Percentiles rank a stretch among this genome's conserved stretches.
These are phyloP conservation scores for Rostrohypoxylon terebratum DNA, from an alignment of 495 filamentous ascomycete genomes.

Conservation along the genomic window DNA sequence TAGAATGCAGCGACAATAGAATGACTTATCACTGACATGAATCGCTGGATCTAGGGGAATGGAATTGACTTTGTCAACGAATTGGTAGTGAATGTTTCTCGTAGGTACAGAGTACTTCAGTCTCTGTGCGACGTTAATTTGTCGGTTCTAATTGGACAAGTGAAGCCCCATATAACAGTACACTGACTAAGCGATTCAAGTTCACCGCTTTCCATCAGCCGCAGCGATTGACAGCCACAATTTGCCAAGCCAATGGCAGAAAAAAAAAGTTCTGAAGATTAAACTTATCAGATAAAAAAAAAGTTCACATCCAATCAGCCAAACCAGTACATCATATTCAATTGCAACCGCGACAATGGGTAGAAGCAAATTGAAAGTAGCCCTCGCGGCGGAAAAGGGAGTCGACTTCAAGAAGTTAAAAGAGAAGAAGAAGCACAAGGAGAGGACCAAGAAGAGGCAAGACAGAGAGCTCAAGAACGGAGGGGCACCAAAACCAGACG, in stretches of 20 bases:
- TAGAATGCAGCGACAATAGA: no score
- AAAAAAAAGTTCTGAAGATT: conserved; percentile 45
- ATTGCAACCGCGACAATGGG: conserved; percentile 47
- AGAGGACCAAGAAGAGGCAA: conserved; percentile 66
- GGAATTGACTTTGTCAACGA: no score
- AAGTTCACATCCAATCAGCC: conserved; percentile 24
- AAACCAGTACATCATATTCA: conserved; percentile 19
- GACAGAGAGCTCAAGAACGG: conserved; percentile 51
- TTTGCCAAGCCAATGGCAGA: conserved; percentile 34
- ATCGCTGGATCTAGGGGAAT: no score
- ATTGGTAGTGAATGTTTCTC: no score
- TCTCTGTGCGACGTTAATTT: not conserved
- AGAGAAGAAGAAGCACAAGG: conserved; percentile 63
- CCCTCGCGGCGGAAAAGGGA: conserved; percentile 74
- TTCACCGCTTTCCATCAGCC: conserved; percentile 40
- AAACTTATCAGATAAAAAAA: conserved; percentile 26
- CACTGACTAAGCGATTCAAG: not conserved
- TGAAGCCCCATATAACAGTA: not conserved
- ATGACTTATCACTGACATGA: no score
- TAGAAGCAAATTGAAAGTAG: conserved; percentile 73
- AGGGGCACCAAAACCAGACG: conserved; percentile 51
- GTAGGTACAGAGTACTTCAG: no score
- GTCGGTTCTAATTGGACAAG: not conserved
- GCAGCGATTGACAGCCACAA: conserved; percentile 17
- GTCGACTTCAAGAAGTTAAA: conserved; percentile 75